Percentiles rank a stretch among this genome's conserved stretches.
phyloP scores from a whole-genome alignment of 192 early-diverging fungal genomes.

The Borealophlyctis nickersoniae region DNA sequence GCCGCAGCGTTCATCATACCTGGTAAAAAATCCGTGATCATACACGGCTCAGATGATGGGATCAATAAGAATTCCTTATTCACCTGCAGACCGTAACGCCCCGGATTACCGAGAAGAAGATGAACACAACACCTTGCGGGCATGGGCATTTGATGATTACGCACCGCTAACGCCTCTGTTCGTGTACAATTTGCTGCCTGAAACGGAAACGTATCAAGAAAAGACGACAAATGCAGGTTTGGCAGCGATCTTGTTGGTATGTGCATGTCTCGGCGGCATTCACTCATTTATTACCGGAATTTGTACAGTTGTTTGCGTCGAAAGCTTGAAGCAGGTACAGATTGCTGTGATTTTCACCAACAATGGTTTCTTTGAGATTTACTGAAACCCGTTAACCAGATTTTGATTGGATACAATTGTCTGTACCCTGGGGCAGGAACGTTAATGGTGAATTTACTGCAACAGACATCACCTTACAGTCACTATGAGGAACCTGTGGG shows the following conservation, averaged over 20 bases:
- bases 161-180: conserved; percentile 58
- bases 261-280: not conserved
- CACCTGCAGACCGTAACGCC: conserved; percentile 48
- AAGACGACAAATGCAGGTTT: conserved; percentile 48
- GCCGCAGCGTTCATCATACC: conserved; percentile 30
- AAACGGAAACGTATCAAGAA: conserved; percentile 61
- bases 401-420: conserved; percentile 51
- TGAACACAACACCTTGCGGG: conserved; percentile 62
- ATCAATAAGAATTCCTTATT: no score
- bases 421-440: conserved; percentile 55
- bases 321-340: conserved; percentile 43
- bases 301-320: conserved; percentile 31
- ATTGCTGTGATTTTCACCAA: conserved; percentile 10
- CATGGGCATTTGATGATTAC: conserved; percentile 64
- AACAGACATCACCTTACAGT: conserved; percentile 36
- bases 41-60: no score
- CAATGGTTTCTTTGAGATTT: not conserved
- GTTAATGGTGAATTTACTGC: conserved; percentile 62
- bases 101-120: conserved; percentile 56
- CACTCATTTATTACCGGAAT: not conserved
- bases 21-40: no score
- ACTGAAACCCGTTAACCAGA: conserved; percentile 25
- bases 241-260: conserved; percentile 22
- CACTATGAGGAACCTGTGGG: conserved; percentile 45
- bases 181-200: conserved; percentile 59